Percentiles rank a stretch among this genome's conserved stretches.
Conservation (phyloP, 768 basidiomycete species). For the Tylopilus sp. region DNA sequence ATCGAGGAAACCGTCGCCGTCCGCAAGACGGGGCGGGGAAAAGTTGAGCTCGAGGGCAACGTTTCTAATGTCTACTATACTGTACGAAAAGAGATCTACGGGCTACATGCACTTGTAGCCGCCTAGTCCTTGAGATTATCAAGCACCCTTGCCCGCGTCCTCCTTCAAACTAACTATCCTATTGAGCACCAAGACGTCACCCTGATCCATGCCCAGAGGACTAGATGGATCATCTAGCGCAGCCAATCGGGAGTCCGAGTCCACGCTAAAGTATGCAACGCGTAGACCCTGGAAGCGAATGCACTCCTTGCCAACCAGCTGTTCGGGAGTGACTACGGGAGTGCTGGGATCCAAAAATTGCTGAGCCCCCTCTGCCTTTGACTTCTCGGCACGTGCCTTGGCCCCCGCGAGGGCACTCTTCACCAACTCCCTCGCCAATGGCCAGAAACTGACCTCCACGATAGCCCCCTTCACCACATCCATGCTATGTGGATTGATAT, state of each 20-base stretch:
- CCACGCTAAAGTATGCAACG: constrained; percentile 91
- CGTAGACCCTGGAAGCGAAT: constrained; percentile 96
- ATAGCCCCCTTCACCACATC: constrained; percentile 79
- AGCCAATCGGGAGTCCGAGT: constrained; percentile 75
- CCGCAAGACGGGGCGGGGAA: constrained; percentile 79
- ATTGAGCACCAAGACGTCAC: constrained; percentile 84
- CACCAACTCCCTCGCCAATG: constrained; percentile 67
- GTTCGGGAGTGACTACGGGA: constrained; percentile 67
- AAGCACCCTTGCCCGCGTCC: constrained; percentile 70
- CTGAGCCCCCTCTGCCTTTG: constrained; percentile 41
- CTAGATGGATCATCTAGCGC: constrained; percentile 54
- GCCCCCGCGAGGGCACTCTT: constrained; percentile 65
- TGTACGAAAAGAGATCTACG: constrained; percentile 88
- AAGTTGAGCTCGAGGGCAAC: constrained; percentile 85
- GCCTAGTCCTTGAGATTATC: constrained; percentile 37
- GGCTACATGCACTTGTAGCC: constrained; percentile 84
- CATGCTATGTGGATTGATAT: constrained; percentile 80
- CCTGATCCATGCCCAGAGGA: constrained; percentile 48
- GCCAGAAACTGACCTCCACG: constrained; percentile 87
- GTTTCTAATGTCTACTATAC: constrained; percentile 87
- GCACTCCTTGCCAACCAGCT: constrained; percentile 86
- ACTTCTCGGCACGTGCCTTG: constrained; percentile 57
- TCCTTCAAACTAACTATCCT: constrained; percentile 94
- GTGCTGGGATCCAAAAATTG: constrained; percentile 45
- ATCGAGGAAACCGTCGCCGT: constrained; percentile 79